Percentiles rank a stretch among this genome's conserved stretches.
Conservation (phyloP, 83 land plant species). For the Larix sibirica region DNA sequence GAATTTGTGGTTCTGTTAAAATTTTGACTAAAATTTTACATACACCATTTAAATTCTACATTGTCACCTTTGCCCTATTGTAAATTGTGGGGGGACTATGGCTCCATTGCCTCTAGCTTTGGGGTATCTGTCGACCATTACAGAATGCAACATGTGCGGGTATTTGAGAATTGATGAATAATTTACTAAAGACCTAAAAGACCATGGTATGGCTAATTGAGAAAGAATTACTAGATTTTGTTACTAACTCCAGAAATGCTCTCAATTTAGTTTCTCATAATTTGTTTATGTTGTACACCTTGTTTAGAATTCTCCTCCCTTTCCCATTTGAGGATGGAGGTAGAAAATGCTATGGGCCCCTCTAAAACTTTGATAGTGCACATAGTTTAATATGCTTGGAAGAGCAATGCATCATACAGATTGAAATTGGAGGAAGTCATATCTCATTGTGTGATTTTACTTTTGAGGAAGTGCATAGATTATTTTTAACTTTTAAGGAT, state of each 20-base stretch:
- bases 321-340: neutral
- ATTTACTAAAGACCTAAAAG: slow-evolving; percentile 34
- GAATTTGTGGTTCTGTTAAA: too few relatives aligned
- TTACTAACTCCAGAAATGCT: neutral
- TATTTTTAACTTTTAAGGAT: neutral
- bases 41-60: too few relatives aligned
- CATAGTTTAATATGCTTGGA: neutral
- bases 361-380: neutral
- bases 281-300: neutral
- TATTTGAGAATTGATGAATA: slow-evolving; percentile 54
- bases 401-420: neutral
- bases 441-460: neutral
- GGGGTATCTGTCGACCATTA: slow-evolving; percentile 23
- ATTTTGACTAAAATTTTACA: too few relatives aligned
- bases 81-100: slow-evolving; percentile 87
- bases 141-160: slow-evolving; percentile 93
- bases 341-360: neutral
- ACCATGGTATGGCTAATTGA: slow-evolving; percentile 25
- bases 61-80: slow-evolving; percentile 59
- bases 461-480: neutral
- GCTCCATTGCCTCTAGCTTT: slow-evolving; percentile 69
- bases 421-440: neutral
- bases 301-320: neutral
- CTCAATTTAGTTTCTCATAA: neutral
- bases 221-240: neutral